A percentile compares a stretch with the other conserved stretches of the same genome.
Conservation (phyloP, 768 basidiomycete species). For the Auricularia sp. region DNA sequence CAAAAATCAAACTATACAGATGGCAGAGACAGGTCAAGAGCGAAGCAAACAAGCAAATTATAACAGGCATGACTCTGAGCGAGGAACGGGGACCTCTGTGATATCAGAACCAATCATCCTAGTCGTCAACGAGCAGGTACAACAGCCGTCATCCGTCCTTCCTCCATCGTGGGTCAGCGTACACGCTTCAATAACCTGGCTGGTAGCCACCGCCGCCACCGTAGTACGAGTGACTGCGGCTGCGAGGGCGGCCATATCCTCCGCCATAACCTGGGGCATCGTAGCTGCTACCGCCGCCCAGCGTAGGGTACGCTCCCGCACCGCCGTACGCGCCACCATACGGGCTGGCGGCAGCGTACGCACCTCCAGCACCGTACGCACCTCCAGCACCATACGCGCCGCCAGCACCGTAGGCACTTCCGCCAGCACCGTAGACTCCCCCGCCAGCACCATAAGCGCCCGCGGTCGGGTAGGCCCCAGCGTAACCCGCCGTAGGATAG, state of each 20-base stretch:
- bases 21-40: no score
- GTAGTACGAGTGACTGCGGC: background rate
- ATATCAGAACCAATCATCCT: no score
- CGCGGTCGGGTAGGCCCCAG: background rate
- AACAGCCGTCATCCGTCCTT: no score
- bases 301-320: background rate
- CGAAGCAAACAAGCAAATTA: no score
- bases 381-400: background rate
- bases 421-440: background rate
- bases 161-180: no score
- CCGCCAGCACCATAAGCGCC: background rate
- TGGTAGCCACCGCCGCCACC: background rate
- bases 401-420: background rate
- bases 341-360: background rate
- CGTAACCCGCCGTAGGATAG: background rate
- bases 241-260: background rate
- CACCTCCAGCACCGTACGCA: background rate
- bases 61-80: no score
- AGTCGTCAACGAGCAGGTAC: no score
- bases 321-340: background rate
- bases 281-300: background rate
- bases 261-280: background rate
- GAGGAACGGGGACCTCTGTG: no score
- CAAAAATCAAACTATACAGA: no score
- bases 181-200: background rate